Evolutionary conservation across 2,329 filamentous ascomycete genomes (phyloP), one percentile per base, ranked within the genome.

Genomic region (Sclerotiophoma versabilis): DNA sequence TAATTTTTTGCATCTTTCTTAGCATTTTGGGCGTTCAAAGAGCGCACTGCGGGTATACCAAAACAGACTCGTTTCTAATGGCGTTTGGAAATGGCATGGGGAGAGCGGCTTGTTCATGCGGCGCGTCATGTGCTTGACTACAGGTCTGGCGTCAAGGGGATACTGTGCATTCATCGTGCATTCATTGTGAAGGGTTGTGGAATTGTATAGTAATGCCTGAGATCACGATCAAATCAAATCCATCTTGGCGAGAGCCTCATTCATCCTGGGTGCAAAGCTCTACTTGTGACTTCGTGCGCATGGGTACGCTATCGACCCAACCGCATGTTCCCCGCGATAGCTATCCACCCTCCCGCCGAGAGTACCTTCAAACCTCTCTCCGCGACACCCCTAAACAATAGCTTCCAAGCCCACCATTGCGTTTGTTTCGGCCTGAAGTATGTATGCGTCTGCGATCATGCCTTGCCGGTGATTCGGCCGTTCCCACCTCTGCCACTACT

Each of bases 381-480:
- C 48, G 32, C 50, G 41, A 48, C 54, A 47, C 42, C 15, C 19
- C n/a, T 20, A 23, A 11, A 32, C 9, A 53, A 49, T 41, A 45
- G 43, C 54, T 37, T 22, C 22, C 38, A 49, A 43, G 49, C 45
- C 49, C 39, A 25, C 49, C 44, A 37, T 42, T 36, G 37, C 50
- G 29, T 38, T 50, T 34, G 25, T 42, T 34, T 26, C 22, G 12
- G 49, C 49, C 47, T 55, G 37, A 59, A 71, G 54, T 49, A 75
- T 75, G 70, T 60, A 69, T 66, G 69, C 36, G 54, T 58, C 61
- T 65, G 65, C 57, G 46, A 47, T 42, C 25, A 49, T 57, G 63
- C 60, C 59, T 57, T 65, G 70, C 63, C 68, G 67, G 62, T 73
- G 68, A 71, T 62, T 57, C 57, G 54, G 57, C 58, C 23, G 30